Evolutionary conservation across 2,329 filamentous ascomycete species (phyloP), one percentile per base, ranked within the genome.

Genomic region (Trichoderma aggressivum): DNA sequence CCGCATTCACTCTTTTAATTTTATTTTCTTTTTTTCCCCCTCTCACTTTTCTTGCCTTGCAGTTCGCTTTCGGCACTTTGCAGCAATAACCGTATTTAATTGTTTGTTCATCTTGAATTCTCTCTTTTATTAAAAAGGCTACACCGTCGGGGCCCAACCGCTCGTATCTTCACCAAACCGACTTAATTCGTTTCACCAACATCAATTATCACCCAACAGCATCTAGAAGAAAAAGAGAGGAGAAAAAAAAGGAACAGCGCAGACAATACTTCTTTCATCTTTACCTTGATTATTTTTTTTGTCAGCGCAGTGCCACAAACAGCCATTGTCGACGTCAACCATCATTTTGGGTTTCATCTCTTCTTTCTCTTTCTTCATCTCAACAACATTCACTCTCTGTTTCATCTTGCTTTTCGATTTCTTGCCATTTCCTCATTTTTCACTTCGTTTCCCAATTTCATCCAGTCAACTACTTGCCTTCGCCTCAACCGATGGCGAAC

Each of bases 21-120:
- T 55, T 18, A 21, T 36, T 55, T 39, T 34, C n/a, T 53, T 32
- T 30, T 53, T 53, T 36, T 62, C 21, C 14, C 14, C 18, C 7
- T 21, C 4, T 10, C 43, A 12, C 18, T 67, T 67, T 53, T 70
- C 47, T 66, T 36, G 26, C 21, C 30, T 63, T 53, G 47, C 59
- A 30, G 28, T 66, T 67, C 28, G 65, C 34, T 68, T 68, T 63
- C 67, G 67, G 67, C 59, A 70, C 47, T 70, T 12, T 63, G 67
- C 67, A 70, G 47, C 59, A 43, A 56, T 55, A 55, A 26, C 60
- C 26, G 47, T 32, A 18, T 30, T 70, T 53, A 30, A 43, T 70
- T 63, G 60, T 70, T 63, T 63, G 47, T 63, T 24, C 59, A 43
- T 43, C 30, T 53, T 12, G 66, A 28, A 14, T 69, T 61, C 16